Conservation (phyloP, 1,284 basidiomycete genomes). For the Schizophyllum amplum region DNA sequence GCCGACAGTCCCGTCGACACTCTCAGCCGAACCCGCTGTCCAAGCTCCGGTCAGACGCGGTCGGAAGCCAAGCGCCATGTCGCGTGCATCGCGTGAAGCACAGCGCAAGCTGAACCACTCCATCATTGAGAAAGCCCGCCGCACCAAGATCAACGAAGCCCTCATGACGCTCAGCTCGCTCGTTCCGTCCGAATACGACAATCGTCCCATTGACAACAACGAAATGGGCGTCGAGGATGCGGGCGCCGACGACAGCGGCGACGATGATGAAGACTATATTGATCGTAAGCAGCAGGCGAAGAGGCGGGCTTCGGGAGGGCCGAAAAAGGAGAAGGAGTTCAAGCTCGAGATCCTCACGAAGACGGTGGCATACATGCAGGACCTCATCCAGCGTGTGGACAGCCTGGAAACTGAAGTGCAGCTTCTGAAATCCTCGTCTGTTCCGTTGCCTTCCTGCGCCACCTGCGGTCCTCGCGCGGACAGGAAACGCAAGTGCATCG, state of each 20-base stretch:
- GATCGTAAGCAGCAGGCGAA: constrained; percentile 17
- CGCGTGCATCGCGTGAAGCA: constrained; percentile 64
- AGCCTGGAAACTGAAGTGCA: constrained; percentile 21
- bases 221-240: constrained; percentile 11
- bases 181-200: constrained; percentile 47
- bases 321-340: constrained; percentile 62
- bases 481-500: constrained; percentile 9
- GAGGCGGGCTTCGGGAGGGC: constrained; percentile 29
- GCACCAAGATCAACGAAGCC: constrained; percentile 80
- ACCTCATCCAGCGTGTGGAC: constrained; percentile 44
- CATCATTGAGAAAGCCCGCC: constrained; percentile 74
- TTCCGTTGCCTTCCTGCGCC: constrained; percentile 10
- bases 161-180: constrained; percentile 57
- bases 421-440: constrained; percentile 6
- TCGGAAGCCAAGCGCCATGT: constrained; percentile 53
- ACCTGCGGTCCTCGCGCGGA: not conserved
- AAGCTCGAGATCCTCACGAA: constrained; percentile 74
- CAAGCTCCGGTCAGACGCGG: constrained; percentile 42
- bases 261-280: constrained; percentile 20
- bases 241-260: constrained; percentile 20
- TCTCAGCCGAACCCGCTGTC: constrained; percentile 16
- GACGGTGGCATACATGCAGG: constrained; percentile 63
- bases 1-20: constrained; percentile 13
- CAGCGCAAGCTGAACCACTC: constrained; percentile 78
- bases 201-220: constrained; percentile 18